phyloP scores from a whole-genome alignment of 1,284 basidiomycete genomes.

The Ceratorhiza oryzae-sativae region DNA sequence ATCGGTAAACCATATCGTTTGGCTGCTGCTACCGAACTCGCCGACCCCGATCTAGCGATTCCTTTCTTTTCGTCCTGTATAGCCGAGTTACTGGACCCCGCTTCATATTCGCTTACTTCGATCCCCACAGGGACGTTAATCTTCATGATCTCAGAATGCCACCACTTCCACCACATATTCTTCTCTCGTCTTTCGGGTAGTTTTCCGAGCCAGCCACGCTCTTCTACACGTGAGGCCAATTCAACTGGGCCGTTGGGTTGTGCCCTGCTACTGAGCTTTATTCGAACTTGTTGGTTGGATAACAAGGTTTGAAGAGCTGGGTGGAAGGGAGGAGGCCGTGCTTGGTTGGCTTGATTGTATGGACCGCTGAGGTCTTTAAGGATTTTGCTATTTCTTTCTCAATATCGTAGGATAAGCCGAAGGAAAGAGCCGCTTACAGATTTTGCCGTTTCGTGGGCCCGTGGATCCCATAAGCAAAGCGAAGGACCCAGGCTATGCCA shows the following conservation, averaged over 20 bases:
- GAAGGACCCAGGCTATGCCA: slow-evolving; percentile 68
- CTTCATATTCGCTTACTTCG: background rate
- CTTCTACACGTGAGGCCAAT: slow-evolving; percentile 4
- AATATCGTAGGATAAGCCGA: slow-evolving; percentile 9
- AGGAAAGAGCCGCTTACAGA: slow-evolving; percentile 67
- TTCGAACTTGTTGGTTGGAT: slow-evolving; percentile 59
- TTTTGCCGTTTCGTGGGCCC: slow-evolving; percentile 56
- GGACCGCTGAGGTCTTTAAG: slow-evolving; percentile 54
- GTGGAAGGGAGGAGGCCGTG: slow-evolving; percentile 68
- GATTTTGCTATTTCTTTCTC: slow-evolving; percentile 23
- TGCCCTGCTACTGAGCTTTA: slow-evolving; percentile 41
- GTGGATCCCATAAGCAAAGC: slow-evolving; percentile 78
- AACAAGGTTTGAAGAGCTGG: slow-evolving; percentile 67
- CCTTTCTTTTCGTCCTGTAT: slow-evolving; percentile 46
- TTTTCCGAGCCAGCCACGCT: slow-evolving; percentile 28
- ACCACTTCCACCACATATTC: slow-evolving; percentile 35
- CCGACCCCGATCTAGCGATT: slow-evolving; percentile 29
- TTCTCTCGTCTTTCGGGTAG: slow-evolving; percentile 27
- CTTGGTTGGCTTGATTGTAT: slow-evolving; percentile 56
- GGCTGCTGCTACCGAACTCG: slow-evolving; percentile 34
- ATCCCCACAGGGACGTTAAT: slow-evolving; percentile 5
- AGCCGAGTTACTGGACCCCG: background rate
- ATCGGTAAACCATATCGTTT: background rate
- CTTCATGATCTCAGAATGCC: slow-evolving; percentile 23
- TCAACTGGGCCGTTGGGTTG: slow-evolving; percentile 13